Percentiles rank a stretch among this genome's conserved stretches.
Evolutionary conservation across 169 alveolate species (phyloP).

Genomic region (Plasmodium billcollinsi): DNA sequence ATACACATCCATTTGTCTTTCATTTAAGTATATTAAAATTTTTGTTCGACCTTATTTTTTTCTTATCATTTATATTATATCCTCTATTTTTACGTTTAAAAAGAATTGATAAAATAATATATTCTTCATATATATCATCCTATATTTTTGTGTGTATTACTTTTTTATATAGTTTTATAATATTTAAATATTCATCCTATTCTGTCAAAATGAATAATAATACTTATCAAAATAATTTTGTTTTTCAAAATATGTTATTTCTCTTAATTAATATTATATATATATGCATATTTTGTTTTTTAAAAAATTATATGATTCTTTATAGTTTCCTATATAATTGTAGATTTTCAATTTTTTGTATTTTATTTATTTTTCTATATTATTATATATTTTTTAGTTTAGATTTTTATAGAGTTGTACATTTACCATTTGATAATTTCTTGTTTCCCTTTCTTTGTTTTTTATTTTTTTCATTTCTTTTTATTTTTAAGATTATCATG

Average conservation of each 20-base stretch:
- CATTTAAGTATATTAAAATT: constrained; percentile 19
- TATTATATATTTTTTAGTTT: constrained; percentile 4
- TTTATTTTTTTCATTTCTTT: not conserved
- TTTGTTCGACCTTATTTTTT: constrained; percentile 36
- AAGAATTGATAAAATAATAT: constrained; percentile 23
- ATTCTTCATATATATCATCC: constrained; percentile 42
- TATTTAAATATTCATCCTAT: constrained; percentile 7
- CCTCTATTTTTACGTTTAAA: constrained; percentile 22
- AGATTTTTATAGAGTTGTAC: not conserved
- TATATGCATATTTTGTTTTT: constrained; percentile 35
- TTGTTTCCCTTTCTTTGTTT: too few species aligned
- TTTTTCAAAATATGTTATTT: constrained; percentile 11
- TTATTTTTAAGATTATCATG: constrained; percentile 7
- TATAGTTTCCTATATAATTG: constrained; percentile 36
- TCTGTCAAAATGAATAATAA: not conserved
- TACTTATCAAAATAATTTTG: not conserved
- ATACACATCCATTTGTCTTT: not conserved
- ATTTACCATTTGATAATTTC: not conserved
- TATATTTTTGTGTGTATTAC: constrained; percentile 26
- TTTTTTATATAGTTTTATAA: constrained; percentile 23
- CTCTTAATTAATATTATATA: constrained; percentile 10
- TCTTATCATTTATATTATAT: constrained; percentile 47
- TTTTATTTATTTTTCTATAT: constrained; percentile 15
- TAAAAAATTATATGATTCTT: constrained; percentile 66
- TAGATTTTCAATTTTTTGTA: constrained; percentile 42